Evolutionary conservation across 2,329 filamentous ascomycete genomes (phyloP).

Genomic region (Grosmannia clavigera): DNA sequence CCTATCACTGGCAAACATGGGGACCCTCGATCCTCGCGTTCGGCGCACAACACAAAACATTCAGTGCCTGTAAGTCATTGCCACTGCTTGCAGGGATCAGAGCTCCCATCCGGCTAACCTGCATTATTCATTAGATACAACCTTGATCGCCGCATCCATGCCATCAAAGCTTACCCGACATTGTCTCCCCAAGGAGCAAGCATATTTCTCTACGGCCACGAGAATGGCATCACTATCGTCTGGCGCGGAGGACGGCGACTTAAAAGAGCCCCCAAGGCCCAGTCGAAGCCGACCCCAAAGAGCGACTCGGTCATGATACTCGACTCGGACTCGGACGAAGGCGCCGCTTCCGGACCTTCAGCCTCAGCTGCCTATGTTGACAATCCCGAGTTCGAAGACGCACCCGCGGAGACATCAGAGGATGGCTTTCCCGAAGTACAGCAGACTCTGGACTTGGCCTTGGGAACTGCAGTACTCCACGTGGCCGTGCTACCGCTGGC

Average conservation of each 20-base stretch:
- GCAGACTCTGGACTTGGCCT: conserved; percentile 48
- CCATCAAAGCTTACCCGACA: conserved; percentile 49
- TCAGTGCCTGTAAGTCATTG: conserved; percentile 21
- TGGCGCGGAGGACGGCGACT: conserved; percentile 53
- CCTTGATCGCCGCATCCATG: conserved; percentile 42
- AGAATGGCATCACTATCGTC: conserved; percentile 46
- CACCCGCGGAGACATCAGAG: conserved; percentile 21
- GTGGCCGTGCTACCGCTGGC: conserved; percentile 43
- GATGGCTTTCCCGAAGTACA: conserved; percentile 41
- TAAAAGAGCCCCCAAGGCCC: conserved; percentile 29
- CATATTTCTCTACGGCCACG: conserved; percentile 50
- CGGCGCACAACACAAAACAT: conserved; percentile 24
- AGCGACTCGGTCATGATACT: conserved; percentile 47
- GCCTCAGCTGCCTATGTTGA: conserved; percentile 28
- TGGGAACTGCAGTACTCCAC: conserved; percentile 43
- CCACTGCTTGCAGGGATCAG: not conserved
- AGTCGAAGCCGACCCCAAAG: conserved; percentile 8
- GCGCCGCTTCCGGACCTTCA: conserved; percentile 15
- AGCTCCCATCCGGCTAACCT: not conserved
- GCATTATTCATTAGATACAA: conserved; percentile 36
- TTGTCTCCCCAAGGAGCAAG: conserved; percentile 51
- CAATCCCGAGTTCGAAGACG: conserved; percentile 46
- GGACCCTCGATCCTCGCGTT: conserved; percentile 18
- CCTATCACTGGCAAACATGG: conserved; percentile 3
- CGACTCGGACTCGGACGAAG: conserved; percentile 47